These are phyloP conservation scores for Boletellus deceptivus DNA, from an alignment of 1,284 basidiomycete genomes.

Conservation along the genomic window DNA sequence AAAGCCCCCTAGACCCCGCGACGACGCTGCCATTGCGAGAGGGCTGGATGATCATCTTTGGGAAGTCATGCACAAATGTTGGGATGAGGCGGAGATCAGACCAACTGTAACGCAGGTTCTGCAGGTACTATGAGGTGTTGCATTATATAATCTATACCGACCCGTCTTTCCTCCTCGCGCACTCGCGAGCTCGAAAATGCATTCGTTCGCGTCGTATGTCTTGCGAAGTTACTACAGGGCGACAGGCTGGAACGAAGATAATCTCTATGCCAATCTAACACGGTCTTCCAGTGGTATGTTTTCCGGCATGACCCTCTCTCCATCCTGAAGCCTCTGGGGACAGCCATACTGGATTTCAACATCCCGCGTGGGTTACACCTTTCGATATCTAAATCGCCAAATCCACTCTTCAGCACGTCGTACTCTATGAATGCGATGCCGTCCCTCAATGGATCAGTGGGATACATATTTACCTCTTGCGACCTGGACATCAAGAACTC, in stretches of 20 bases:
- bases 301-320: not conserved
- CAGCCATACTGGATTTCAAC: conserved; percentile 84
- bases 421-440: conserved; percentile 92
- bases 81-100: conserved; percentile 37
- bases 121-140: conserved; percentile 13
- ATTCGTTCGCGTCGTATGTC: conserved; percentile 86
- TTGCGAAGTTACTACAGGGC: conserved; percentile 85
- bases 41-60: conserved; percentile 50
- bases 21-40: conserved; percentile 34
- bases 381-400: conserved; percentile 86
- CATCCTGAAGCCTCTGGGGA: conserved; percentile 4
- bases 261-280: conserved; percentile 88
- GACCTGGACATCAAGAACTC: conserved; percentile 72
- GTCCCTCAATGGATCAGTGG: conserved; percentile 87
- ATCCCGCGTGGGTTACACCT: conserved; percentile 79
- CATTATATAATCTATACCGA: conserved; percentile 14
- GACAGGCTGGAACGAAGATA: conserved; percentile 96
- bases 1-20: conserved; percentile 42
- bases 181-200: conserved; percentile 44
- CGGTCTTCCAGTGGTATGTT: conserved; percentile 80
- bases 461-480: conserved; percentile 90
- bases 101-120: conserved; percentile 45
- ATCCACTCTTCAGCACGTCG: conserved; percentile 85
- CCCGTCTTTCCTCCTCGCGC: not conserved
- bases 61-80: conserved; percentile 44